Evolutionary conservation across 306 rosid species (phyloP).

Genomic region (Glycyrrhiza uralensis): DNA sequence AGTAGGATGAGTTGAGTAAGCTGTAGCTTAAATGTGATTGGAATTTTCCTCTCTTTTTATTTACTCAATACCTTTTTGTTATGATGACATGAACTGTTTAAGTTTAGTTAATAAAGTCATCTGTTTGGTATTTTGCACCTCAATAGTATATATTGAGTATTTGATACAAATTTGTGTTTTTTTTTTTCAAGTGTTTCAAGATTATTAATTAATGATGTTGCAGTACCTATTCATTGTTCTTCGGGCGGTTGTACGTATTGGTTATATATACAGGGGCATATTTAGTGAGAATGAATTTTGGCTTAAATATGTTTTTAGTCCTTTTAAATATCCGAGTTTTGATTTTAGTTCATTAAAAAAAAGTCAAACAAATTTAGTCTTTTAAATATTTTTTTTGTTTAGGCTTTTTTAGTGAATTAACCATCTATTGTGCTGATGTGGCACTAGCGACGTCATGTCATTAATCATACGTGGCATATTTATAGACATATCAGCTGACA

Average conservation of each 20-base stretch:
- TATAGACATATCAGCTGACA: no score
- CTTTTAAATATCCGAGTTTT: no score
- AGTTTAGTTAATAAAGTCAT: conserved; percentile 17
- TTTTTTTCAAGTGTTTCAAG: neutral
- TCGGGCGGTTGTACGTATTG: neutral
- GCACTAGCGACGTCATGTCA: no score
- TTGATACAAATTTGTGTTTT: neutral
- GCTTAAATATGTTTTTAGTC: no score
- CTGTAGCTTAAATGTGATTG: conserved; percentile 9
- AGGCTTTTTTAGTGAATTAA: no score
- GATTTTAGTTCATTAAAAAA: no score
- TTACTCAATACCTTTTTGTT: conserved; percentile 16
- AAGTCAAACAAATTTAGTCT: no score
- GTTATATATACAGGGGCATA: neutral
- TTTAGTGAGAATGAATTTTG: neutral
- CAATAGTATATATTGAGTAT: neutral
- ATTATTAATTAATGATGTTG: neutral
- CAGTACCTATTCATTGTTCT: neutral
- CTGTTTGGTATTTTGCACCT: conserved; percentile 13
- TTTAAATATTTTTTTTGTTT: no score
- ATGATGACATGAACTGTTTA: conserved; percentile 18
- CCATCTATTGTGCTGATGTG: no score
- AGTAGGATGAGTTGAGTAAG: neutral
- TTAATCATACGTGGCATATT: no score
- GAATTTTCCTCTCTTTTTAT: neutral